Evolutionary conservation across 768 basidiomycete species (phyloP), one percentile per base, ranked within the genome.

Genomic region (Suillus subalutaceus): DNA sequence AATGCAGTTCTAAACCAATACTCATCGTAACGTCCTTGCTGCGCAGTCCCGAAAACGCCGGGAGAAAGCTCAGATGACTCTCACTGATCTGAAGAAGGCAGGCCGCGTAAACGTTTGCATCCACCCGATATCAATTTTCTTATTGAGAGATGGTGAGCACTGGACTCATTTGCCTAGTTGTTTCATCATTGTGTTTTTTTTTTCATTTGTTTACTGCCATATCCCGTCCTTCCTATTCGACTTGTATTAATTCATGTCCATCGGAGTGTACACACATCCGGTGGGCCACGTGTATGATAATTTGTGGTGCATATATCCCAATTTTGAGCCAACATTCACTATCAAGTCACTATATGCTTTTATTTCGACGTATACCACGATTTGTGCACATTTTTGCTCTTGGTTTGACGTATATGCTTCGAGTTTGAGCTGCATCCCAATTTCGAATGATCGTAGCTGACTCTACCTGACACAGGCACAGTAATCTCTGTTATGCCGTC

Each of bases 81-180:
- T 69, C 6, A 63, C 77, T 26, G 78, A 79, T 23, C 77, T 85
- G n/a, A 84, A 83, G 69, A 82, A 82, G 67, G 87, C 84, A 15
- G 86, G 88, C 32, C 82, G 88, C 62, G 84, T 90, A 12, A 78
- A 84, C 44, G 86, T 92, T 26, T 82, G 84, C 64, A 80, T 92
- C 5, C 35, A 35, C 35, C 35, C 35, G 6, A 35, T 35, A 35
- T 35, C 35, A 6, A 35, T 35, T 35, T 35, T 35, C 35, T 35
- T 35, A 35, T 35, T 35, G 35, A 8, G 68, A 81, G 85, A 90
- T 72, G 90, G 90, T 84, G 71, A 62, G 78, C 74, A 68, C 41
- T 46, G 38, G 7, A 26, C 38, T 26, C 9, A 35, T 35, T 35
- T 41, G 26, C 13, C 0, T 15, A 13, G 26, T 50, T 66, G 67